Evolutionary conservation across 2,329 filamentous ascomycete genomes (phyloP).

Genomic region (Diaporthe velutina): DNA sequence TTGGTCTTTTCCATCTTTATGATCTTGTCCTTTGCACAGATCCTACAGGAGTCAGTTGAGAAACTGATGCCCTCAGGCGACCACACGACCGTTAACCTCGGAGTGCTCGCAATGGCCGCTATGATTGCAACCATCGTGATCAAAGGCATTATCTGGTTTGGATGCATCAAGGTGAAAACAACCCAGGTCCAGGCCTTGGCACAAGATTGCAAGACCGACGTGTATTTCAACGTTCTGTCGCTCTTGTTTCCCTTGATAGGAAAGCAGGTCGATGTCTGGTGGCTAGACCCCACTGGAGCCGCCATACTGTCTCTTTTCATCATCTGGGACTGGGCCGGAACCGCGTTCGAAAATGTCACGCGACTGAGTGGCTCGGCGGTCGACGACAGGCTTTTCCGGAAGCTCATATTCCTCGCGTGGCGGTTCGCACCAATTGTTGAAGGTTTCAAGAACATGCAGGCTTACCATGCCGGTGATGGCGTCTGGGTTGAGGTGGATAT

Average conservation of each 20-base stretch:
- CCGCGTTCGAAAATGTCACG: conserved; percentile 70
- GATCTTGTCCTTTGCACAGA: conserved; percentile 73
- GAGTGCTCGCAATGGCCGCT: conserved; percentile 66
- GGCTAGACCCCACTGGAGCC: conserved; percentile 74
- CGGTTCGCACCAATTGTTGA: conserved; percentile 66
- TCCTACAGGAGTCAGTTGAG: conserved; percentile 70
- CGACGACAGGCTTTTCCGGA: conserved; percentile 63
- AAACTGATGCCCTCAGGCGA: conserved; percentile 64
- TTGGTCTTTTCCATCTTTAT: conserved; percentile 74
- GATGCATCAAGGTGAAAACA: conserved; percentile 70
- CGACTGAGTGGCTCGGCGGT: conserved; percentile 71
- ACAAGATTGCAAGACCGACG: conserved; percentile 74
- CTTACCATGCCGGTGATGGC: conserved; percentile 73
- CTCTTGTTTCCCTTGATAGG: conserved; percentile 74
- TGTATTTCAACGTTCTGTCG: conserved; percentile 74
- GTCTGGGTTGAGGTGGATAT: conserved; percentile 74
- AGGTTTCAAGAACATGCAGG: conserved; percentile 66
- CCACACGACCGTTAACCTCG: conserved; percentile 60
- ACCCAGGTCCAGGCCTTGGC: conserved; percentile 74
- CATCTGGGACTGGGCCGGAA: conserved; percentile 77
- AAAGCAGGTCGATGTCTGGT: conserved; percentile 71
- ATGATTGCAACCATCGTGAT: conserved; percentile 69
- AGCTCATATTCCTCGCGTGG: conserved; percentile 71
- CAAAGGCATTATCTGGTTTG: conserved; percentile 72
- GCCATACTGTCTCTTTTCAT: conserved; percentile 74